A percentile compares a stretch with the other conserved stretches of the same genome.
phyloP scores from a whole-genome alignment of 495 filamentous ascomycete genomes.

The Neurospora sp. region DNA sequence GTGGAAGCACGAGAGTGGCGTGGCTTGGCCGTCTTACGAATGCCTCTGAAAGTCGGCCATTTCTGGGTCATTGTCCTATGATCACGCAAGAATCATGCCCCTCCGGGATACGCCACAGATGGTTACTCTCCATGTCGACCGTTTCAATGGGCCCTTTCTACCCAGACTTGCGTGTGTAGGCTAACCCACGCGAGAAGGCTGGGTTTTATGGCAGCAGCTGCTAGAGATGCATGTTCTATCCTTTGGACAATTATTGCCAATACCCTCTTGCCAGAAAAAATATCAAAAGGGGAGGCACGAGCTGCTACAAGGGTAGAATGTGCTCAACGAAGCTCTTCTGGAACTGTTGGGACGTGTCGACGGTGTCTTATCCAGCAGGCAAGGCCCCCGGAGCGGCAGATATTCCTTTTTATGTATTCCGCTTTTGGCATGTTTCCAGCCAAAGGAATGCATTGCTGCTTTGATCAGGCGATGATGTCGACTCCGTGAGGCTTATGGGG shows the following conservation, averaged over 20 bases:
- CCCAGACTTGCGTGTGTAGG: not conserved
- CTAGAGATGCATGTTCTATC: not conserved
- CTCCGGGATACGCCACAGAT: not conserved
- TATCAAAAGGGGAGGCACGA: not conserved
- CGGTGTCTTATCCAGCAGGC: not conserved
- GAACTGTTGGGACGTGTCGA: not conserved
- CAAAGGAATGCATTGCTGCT: not conserved
- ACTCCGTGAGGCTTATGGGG: not conserved
- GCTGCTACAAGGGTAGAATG: not conserved
- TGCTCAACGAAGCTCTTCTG: not conserved
- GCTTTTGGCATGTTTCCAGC: not conserved
- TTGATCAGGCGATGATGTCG: not conserved
- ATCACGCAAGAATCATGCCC: not conserved
- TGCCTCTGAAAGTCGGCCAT: not conserved
- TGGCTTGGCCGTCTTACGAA: not conserved
- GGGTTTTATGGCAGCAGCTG: not conserved
- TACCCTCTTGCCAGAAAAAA: not conserved
- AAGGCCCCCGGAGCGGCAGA: not conserved
- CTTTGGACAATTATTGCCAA: not conserved
- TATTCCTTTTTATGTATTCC: not conserved
- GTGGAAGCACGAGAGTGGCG: not conserved
- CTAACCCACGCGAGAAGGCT: not conserved
- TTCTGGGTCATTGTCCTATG: not conserved
- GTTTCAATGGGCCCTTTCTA: not conserved
- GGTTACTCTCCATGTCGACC: not conserved